Base-by-base conservation (phyloP, 140 eudicot species). In the Oenanthe javanica region DNA sequence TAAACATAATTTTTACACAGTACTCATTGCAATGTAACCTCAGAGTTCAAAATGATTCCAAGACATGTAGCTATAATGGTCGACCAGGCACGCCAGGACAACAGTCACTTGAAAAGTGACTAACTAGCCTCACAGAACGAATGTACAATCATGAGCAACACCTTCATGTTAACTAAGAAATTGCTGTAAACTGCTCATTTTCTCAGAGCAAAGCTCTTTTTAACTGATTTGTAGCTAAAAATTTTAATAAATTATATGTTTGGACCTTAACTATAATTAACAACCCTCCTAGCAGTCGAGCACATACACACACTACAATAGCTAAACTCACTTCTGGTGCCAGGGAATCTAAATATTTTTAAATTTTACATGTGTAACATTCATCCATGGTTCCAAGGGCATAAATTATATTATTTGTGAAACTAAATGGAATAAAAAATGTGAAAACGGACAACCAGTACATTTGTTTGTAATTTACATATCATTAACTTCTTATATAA, bases 391-490 rank as follows among this genome's bases (percentile, higher is more conserved):
- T n/a, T 9, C 36, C 14, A 7, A 61, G 69, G n/a, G 36, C 69
- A 59, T 7, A 59, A 59, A 59, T 42, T 75, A 48, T 54, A 48
- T 75, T 75, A 75, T 75, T 75, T n/a, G 38, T n/a, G 1, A 75
- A 9, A 49, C 52, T 47, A 75, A 13, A 75, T 21, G 23, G 40
- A 49, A 75, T 47, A 47, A 48, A 75, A 75, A 75, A 75, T 75
- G 59, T 48, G 59, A 25, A 45, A 75, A 49, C 1, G 0, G 7
- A 77, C 9, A 16, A 10, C 49, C 43, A 48, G n/a, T 14, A 23
- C 19, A n/a, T 14, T 23, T 31, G 21, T 50, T 52, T 52, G 70
- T 69, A 61, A 61, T 52, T 52, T 77, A 36, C 69, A 61, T 31
- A n/a, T 40, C 45, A 59, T n/a, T 23, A 59, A 43, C 81, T 59